A percentile compares a stretch with the other conserved stretches of the same genome.
phyloP scores from a whole-genome alignment of 208 protist species.

The Acanthamoeba royreba region DNA sequence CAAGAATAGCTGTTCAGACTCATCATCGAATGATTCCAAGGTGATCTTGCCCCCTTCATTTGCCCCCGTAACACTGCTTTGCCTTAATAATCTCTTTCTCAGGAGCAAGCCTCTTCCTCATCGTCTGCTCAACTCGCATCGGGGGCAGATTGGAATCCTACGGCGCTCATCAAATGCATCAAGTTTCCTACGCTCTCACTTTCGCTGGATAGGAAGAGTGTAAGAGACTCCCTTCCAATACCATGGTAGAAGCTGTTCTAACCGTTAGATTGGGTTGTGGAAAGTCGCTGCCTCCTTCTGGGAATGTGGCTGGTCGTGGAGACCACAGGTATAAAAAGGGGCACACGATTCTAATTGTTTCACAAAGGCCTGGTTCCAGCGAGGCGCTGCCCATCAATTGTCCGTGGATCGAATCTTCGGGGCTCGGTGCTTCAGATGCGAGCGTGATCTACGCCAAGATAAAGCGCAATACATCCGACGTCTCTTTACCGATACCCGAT shows the following conservation, averaged over 20 bases:
- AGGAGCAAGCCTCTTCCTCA: neutral
- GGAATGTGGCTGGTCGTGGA: neutral
- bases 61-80: neutral
- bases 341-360: neutral
- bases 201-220: neutral
- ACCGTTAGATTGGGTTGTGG: neutral
- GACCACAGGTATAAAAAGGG: neutral
- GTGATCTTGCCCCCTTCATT: neutral
- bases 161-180: slow-evolving; percentile 43
- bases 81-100: neutral
- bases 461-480: slow-evolving; percentile 1
- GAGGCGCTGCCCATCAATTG: neutral
- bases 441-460: slow-evolving; percentile 31
- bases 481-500: slow-evolving; percentile 30
- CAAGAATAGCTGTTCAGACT: neutral
- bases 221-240: neutral
- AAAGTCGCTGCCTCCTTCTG: neutral
- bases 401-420: neutral
- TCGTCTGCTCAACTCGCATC: neutral
- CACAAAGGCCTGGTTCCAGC: neutral
- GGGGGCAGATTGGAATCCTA: neutral
- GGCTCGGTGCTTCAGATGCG: neutral
- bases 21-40: neutral
- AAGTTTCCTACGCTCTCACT: neutral
- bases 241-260: neutral